A percentile compares a stretch with the other conserved stretches of the same genome.
These are phyloP conservation scores for Monosporascus sp. DNA, from an alignment of 2,329 filamentous ascomycete genomes.

Conservation along the genomic window DNA sequence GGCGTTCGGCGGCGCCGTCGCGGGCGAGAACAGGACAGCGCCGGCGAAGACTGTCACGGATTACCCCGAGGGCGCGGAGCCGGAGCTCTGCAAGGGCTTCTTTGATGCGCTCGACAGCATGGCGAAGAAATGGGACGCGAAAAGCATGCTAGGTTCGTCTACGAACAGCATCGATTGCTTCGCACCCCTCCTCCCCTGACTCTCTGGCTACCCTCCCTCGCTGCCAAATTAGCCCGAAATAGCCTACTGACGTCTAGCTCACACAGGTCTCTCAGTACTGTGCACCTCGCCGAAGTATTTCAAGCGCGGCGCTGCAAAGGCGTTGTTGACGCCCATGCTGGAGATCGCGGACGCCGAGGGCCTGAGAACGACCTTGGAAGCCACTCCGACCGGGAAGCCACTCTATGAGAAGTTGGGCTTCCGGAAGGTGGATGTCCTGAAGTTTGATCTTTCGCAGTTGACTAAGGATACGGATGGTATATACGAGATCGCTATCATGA, in stretches of 20 bases:
- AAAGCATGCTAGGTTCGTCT: slow-evolving; percentile 28
- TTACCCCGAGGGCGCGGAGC: slow-evolving; percentile 26
- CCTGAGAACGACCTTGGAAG: slow-evolving; percentile 32
- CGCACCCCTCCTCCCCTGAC: neutral
- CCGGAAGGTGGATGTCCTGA: slow-evolving; percentile 26
- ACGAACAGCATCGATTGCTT: no score
- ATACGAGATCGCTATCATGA: slow-evolving; percentile 22
- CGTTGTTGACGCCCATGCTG: slow-evolving; percentile 30
- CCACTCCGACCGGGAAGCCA: slow-evolving; percentile 29
- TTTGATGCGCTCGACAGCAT: slow-evolving; percentile 22
- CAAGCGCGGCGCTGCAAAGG: slow-evolving; percentile 29
- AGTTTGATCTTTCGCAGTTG: slow-evolving; percentile 17
- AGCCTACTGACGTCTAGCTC: no score
- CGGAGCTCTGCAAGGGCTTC: slow-evolving; percentile 22
- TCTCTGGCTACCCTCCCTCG: no score
- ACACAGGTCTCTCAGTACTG: slow-evolving; percentile 31
- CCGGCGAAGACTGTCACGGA: slow-evolving; percentile 1
- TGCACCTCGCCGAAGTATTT: slow-evolving; percentile 30
- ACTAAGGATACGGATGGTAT: slow-evolving; percentile 9
- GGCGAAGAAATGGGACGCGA: slow-evolving; percentile 24
- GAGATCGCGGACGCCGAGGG: slow-evolving; percentile 29
- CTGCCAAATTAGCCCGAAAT: no score
- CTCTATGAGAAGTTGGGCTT: slow-evolving; percentile 35
- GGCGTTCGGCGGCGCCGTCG: slow-evolving; percentile 12
- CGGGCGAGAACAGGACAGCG: slow-evolving; percentile 4